Evolutionary conservation across 208 protist genomes (phyloP), one percentile per base, ranked within the genome.

Genomic region (Acanthamoeba royreba): DNA sequence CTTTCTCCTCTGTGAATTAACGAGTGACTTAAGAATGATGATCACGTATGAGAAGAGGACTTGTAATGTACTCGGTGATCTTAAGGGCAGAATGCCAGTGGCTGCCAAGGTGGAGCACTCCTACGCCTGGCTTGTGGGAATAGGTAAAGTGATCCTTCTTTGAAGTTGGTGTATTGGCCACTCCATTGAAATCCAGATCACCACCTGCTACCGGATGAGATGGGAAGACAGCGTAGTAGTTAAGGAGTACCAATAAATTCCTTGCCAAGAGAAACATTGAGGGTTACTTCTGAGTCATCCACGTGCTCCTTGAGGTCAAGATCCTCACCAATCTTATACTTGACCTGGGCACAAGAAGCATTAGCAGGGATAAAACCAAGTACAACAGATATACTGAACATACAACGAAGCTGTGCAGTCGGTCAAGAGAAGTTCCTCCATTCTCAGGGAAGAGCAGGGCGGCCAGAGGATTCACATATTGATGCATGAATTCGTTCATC

Each of bases 281-380:
- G 46, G 11, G 79, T 88, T 9, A 88, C 79, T 63, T 88, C 79
- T 13, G 79, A 88, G 35, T 88, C 79, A 22, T 88, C 79, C 43
- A 88, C 79, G 28, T 88, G 79, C 49, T 88, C 79, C 79, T 88
- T 61, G 46, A 88, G 22, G 79, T 88, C 79, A 33, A 88, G 79
- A 15, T 88, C 79, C 15, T 88, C 79, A 33, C 79, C 79, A 0
- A 88, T 63, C 79, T 88, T 88, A 47, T 88, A 88, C 28, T 88
- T 88, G 40, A 81, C 69, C 69, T 81, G n/a, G n/a, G n/a, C n/a
- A n/a, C n/a, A n/a, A n/a, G n/a, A n/a, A 35, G n/a, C n/a, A n/a
- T n/a, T n/a, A n/a, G n/a, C n/a, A n/a, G n/a, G n/a, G n/a, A n/a
- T n/a, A n/a, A n/a, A n/a, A n/a, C n/a, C n/a, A n/a, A n/a, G n/a